phyloP scores from a whole-genome alignment of 305 asterid genomes.

The Fraxinus ornus region DNA sequence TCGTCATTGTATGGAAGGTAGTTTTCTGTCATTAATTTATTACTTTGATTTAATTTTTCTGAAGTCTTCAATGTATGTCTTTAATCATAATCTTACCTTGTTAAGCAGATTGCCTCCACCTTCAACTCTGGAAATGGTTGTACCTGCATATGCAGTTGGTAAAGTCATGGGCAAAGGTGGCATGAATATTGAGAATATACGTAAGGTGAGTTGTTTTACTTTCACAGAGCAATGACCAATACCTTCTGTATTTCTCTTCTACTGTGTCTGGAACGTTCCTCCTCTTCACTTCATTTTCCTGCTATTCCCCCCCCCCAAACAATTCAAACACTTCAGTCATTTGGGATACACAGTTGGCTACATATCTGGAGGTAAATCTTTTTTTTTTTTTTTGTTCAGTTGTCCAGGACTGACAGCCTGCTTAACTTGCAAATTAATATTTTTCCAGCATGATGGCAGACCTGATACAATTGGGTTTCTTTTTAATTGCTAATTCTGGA shows the following conservation, averaged over 20 bases:
- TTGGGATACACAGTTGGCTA: background rate
- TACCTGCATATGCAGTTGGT: conserved; percentile 82
- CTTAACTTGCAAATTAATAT: conserved; percentile 36
- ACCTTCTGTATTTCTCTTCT: background rate
- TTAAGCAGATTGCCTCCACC: conserved; percentile 68
- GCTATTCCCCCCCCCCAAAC: background rate
- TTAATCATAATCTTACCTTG: conserved; percentile 12
- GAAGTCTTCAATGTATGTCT: background rate
- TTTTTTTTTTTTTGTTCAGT: background rate
- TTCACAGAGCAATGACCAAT: background rate
- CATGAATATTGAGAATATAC: conserved; percentile 76
- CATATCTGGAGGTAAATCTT: background rate
- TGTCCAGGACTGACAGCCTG: background rate
- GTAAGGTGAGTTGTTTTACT: conserved; percentile 55
- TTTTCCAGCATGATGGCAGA: background rate
- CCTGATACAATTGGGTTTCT: background rate
- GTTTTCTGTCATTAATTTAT: conserved; percentile 32
- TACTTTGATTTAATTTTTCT: conserved; percentile 10
- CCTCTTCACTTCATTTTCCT: background rate
- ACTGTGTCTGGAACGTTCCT: background rate
- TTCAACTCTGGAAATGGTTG: conserved; percentile 70
- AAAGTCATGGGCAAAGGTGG: conserved; percentile 94
- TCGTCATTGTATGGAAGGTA: conserved; percentile 71
- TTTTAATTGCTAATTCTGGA: background rate
- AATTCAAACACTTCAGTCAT: background rate